Evolutionary conservation across 2,329 filamentous ascomycete species (phyloP), one percentile per base, ranked within the genome.

Genomic region (Pyrenochaeta sp.): DNA sequence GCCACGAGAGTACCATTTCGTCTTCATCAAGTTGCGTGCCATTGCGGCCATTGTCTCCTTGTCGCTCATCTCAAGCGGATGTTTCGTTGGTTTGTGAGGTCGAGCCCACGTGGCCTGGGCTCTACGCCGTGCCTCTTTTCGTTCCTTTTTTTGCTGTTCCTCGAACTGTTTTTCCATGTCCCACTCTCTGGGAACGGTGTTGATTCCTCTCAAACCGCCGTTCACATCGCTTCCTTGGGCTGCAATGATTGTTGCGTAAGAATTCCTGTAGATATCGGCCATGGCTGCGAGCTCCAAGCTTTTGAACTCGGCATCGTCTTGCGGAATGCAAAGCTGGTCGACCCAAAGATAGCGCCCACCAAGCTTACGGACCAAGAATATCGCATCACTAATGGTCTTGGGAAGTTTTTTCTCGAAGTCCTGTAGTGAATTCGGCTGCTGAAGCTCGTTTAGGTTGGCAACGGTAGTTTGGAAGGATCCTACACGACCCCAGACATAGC

Each of bases 201-300:
- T 27, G 24, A 27, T 10, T 5, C 10, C 24, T 11, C 14, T 27
- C 24, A 65, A 32, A 3, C 58, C 53, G 7, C 47, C 26, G 34
- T 35, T 35, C 8, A 36, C 42, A 15, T 38, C 24, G 4, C 11
- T 15, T 17, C 62, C 67, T 41, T 65, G 62, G 1, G 69, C 69
- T 7, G 67, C 68, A 48, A 60, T 65, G n/a, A 72, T 69, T 7
- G 65, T 72, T 19, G 69, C 44, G n/a, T 45, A 31, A 2, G 68
- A 61, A 36, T 67, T 59, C 2, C 65, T 61, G 36, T 72, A 72
- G 9, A 72, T 59, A 1, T 55, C 22, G 36, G 71, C 49, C 69
- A 72, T 72, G 22, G 49, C 43, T 4, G 42, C 24, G 1, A 63
- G 51, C 35, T 71, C 69, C 9, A 65, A 52, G 8, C 54, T 48